These are phyloP conservation scores for Floccularia luteovirens DNA, from an alignment of 768 basidiomycete species.

Conservation along the genomic window DNA sequence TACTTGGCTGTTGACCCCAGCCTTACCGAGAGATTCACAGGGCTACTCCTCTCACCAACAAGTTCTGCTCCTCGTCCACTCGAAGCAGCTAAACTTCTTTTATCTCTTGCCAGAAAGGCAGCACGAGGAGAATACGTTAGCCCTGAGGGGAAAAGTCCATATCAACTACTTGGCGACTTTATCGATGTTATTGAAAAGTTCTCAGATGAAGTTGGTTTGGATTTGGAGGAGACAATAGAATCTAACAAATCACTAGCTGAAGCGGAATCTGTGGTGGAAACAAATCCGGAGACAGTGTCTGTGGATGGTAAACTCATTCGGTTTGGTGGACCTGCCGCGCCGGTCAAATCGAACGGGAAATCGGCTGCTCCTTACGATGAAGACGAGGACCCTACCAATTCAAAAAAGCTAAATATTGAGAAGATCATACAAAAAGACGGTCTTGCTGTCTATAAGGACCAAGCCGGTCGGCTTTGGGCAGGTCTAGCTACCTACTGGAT, in stretches of 20 bases:
- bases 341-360: conserved; percentile 45
- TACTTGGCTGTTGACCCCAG: conserved; percentile 80
- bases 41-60: conserved; percentile 56
- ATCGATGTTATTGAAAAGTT: conserved; percentile 86
- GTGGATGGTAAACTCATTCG: conserved; percentile 60
- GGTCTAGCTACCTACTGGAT: conserved; percentile 98
- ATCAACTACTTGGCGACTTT: conserved; percentile 89
- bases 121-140: conserved; percentile 76
- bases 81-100: conserved; percentile 87
- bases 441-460: conserved; percentile 86
- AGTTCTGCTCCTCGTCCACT: conserved; percentile 64
- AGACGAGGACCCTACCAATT: conserved; percentile 74
- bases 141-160: conserved; percentile 91
- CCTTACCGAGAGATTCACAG: conserved; percentile 72
- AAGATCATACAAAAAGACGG: conserved; percentile 81
- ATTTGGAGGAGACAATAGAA: conserved; percentile 63
- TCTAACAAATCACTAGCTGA: conserved; percentile 45
- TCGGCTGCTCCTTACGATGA: conserved; percentile 53
- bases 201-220: conserved; percentile 89
- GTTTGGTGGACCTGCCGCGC: conserved; percentile 57
- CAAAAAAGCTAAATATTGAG: conserved; percentile 78
- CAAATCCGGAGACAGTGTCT: conserved; percentile 31
- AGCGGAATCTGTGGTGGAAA: conserved; percentile 29
- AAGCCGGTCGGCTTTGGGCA: conserved; percentile 93
- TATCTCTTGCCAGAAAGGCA: conserved; percentile 80